Evolutionary conservation across 208 protist species (phyloP).

Genomic region (Blechomonas ayalai): DNA sequence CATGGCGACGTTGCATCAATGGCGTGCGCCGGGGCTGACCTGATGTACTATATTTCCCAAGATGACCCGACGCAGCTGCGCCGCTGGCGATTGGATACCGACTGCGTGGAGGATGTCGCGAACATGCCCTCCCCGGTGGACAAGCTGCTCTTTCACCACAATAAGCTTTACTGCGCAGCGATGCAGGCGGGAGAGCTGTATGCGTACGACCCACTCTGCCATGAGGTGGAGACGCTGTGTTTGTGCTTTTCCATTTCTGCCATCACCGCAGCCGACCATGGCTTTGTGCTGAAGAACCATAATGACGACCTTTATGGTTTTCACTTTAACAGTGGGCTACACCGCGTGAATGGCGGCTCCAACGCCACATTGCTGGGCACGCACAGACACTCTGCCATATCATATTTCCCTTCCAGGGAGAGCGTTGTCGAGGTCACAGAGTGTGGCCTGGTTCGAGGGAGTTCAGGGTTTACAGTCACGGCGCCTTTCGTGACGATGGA

Average conservation of each 20-base stretch:
- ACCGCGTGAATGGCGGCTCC: conserved; percentile 10
- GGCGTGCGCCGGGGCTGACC: conserved; percentile 14
- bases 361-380: conserved; percentile 23
- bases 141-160: conserved; percentile 38
- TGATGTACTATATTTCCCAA: conserved; percentile 46
- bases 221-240: conserved; percentile 30
- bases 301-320: conserved; percentile 36
- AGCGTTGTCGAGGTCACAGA: conserved; percentile 12
- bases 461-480: conserved; percentile 4
- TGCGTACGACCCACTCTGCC: conserved; percentile 50
- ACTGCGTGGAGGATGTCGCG: conserved; percentile 3
- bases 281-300: conserved; percentile 53
- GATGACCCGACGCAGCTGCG: conserved; percentile 10
- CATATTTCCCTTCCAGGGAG: conserved; percentile 3
- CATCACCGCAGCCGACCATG: conserved; percentile 45
- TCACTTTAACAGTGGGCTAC: conserved; percentile 60
- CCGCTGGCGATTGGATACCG: conserved; percentile 9
- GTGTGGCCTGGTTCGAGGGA: conserved; percentile 4
- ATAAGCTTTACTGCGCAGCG: conserved; percentile 47
- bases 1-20: conserved; percentile 8
- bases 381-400: conserved; percentile 15
- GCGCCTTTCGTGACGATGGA: conserved; percentile 9
- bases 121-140: conserved; percentile 14
- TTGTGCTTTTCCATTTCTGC: conserved; percentile 20
- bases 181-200: conserved; percentile 16